Percentiles rank a stretch among this genome's conserved stretches.
These are phyloP conservation scores for Aspergillus japonicus DNA, from an alignment of 2,329 filamentous ascomycete species.

Conservation along the genomic window DNA sequence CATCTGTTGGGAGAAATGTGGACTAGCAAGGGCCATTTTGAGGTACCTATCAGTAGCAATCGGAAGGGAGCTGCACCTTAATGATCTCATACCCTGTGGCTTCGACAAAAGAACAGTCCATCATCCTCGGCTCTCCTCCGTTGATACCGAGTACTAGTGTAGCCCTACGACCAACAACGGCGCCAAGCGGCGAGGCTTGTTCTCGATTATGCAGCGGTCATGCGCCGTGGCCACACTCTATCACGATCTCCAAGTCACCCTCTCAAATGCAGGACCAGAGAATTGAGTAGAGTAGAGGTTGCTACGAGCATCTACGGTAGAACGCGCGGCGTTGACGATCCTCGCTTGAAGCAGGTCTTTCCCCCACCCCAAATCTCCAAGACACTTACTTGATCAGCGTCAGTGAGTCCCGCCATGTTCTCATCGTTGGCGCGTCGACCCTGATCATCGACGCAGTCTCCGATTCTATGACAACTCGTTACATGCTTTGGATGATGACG, in stretches of 20 bases:
- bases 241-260: neutral
- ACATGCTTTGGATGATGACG: neutral
- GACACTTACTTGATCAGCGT: constrained; percentile 5
- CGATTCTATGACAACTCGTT: neutral
- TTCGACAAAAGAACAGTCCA: neutral
- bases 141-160: neutral
- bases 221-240: neutral
- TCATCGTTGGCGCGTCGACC: no score
- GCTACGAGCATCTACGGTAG: constrained; percentile 2
- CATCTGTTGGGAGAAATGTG: neutral
- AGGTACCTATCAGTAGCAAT: neutral
- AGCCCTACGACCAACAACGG: neutral
- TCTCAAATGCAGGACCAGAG: neutral
- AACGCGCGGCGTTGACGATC: constrained; percentile 23
- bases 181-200: neutral
- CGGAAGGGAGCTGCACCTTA: neutral
- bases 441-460: neutral
- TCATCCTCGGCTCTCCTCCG: no score
- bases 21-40: neutral
- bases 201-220: neutral
- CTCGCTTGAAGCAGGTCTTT: constrained; percentile 12
- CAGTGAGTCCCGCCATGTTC: neutral
- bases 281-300: neutral
- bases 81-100: neutral
- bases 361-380: constrained; percentile 10